Conservation (phyloP, 208 protist genomes). For the Leishmania mexicana region DNA sequence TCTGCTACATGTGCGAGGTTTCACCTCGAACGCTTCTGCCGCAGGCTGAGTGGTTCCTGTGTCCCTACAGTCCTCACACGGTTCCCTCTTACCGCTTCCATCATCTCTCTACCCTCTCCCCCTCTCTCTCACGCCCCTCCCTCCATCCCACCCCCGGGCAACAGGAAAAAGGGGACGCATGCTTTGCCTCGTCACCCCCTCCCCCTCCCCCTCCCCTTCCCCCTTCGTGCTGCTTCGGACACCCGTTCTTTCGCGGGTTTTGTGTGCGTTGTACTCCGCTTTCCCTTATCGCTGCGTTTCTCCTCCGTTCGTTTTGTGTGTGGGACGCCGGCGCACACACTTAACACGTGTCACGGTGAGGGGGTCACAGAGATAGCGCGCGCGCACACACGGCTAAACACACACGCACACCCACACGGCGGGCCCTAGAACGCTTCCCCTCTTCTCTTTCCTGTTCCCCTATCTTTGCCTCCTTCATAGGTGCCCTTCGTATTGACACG, state of each 20-base stretch:
- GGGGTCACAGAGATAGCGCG: too few relatives aligned
- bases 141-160: background rate
- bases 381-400: too few relatives aligned
- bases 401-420: background rate
- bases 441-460: background rate
- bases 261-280: background rate
- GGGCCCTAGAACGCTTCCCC: background rate
- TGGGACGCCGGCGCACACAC: too few relatives aligned
- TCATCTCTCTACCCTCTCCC: background rate
- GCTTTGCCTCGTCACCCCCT: background rate
- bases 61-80: background rate
- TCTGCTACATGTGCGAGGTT: background rate
- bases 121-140: background rate
- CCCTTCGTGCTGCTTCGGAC: conserved; percentile 1
- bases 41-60: background rate
- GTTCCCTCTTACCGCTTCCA: conserved; percentile 3
- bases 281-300: background rate
- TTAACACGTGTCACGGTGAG: too few relatives aligned
- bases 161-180: background rate
- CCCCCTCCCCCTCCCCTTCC: background rate
- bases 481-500: background rate
- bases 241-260: background rate
- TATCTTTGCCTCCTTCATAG: background rate
- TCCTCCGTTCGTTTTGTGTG: background rate
- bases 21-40: background rate